Conservation (phyloP, 179 eudicot genomes). For the Heliamphora pulchella region DNA sequence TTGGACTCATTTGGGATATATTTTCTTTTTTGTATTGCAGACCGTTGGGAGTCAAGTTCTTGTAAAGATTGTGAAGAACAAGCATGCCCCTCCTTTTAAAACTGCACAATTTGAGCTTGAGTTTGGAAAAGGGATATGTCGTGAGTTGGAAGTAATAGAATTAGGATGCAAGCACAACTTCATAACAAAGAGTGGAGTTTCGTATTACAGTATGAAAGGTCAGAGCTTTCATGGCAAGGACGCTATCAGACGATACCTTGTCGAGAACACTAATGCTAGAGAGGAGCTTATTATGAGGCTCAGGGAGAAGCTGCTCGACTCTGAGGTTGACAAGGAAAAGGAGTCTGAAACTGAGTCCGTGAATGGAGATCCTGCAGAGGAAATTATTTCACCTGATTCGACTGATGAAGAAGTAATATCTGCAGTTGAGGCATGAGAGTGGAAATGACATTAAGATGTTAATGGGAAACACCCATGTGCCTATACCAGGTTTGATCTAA, state of each 20-base stretch:
- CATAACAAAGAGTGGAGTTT: slow-evolving; percentile 44
- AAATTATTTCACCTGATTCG: slow-evolving; percentile 28
- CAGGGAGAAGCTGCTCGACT: slow-evolving; percentile 45
- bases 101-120: slow-evolving; percentile 75
- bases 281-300: slow-evolving; percentile 55
- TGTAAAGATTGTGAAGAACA: slow-evolving; percentile 88
- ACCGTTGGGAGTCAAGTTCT: slow-evolving; percentile 70
- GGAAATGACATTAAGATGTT: neutral
- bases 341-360: slow-evolving; percentile 23
- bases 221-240: slow-evolving; percentile 53
- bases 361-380: slow-evolving; percentile 27
- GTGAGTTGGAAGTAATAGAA: slow-evolving; percentile 60
- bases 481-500: neutral
- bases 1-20: neutral
- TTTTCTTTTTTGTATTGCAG: slow-evolving; percentile 28
- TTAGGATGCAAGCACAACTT: slow-evolving; percentile 70
- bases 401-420: slow-evolving; percentile 45
- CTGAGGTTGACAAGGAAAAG: slow-evolving; percentile 17
- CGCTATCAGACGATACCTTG: slow-evolving; percentile 37
- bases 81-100: slow-evolving; percentile 90
- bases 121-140: slow-evolving; percentile 86
- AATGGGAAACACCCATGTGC: neutral
- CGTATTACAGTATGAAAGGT: slow-evolving; percentile 35
- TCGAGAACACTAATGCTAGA: slow-evolving; percentile 32
- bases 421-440: slow-evolving; percentile 32